Evolutionary conservation across 163 green algal species (phyloP), one percentile per base, ranked within the genome.

Genomic region (Scenedesmus sp.): DNA sequence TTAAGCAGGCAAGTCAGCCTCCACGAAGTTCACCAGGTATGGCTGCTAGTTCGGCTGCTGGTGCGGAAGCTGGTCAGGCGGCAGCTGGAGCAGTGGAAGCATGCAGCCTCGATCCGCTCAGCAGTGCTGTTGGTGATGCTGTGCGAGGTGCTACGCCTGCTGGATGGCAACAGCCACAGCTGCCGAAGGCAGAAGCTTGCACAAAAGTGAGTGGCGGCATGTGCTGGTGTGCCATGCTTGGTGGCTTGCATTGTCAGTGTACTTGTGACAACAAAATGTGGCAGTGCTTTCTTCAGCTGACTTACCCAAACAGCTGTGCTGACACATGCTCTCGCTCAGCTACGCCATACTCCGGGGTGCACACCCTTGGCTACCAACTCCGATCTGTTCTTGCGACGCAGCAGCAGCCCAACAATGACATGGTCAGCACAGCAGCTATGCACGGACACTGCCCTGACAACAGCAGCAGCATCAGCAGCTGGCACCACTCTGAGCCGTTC

Each of bases 21-120:
- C 13, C 18, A 49, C 9, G 20, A 24, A 7, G 24, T 56, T 37
- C 53, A 53, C 3, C 49, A 37, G 3, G 18, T 88, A 24, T 26
- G 40, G 40, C 59, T 79, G 53, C 82, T 79, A 37, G 53, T 87
- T 56, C 20, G 53, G 56, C 81, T 87, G 82, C 68, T 80, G n/a
- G n/a, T n/a, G n/a, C n/a, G n/a, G n/a, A n/a, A n/a, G n/a, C n/a
- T n/a, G 68, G 33, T 80, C 65, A 78, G 65, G 65, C 7, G 26
- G 65, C 65, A 37, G 30, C 2, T 37, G 68, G 2, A n/a, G 68
- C 35, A 86, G 80, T 46, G 44, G 46, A 30, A 86, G 80, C n/a
- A 49, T 16, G n/a, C 80, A 68, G 43, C 80, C 26, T 44, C 12
- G 72, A 30, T 12, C 42, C 12, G 0, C 16, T 53, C 18, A 86